phyloP scores from a whole-genome alignment of 345 rosid genomes.

The Balakata baccata region DNA sequence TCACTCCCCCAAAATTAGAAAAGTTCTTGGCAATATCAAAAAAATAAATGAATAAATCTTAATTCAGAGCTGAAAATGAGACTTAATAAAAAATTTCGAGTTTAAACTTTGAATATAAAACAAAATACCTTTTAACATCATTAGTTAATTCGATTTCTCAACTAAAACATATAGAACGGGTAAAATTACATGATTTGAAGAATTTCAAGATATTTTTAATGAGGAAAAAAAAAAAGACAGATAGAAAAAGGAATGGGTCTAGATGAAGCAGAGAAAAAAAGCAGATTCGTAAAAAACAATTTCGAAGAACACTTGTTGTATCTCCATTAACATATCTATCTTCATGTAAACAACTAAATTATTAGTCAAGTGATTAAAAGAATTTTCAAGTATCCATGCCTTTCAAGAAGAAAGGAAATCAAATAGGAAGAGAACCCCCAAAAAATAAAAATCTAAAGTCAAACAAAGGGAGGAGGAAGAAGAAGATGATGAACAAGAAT shows the following conservation, averaged over 20 bases:
- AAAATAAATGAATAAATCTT: too few species aligned
- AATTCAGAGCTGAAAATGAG: too few species aligned
- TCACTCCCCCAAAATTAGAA: too few species aligned
- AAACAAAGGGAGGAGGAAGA: neutral
- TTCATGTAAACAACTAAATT: conserved; percentile 21
- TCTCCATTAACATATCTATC: conserved; percentile 22
- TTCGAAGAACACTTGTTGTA: neutral
- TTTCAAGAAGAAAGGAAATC: conserved; percentile 34
- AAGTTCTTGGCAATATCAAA: too few species aligned
- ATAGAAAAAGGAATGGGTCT: neutral
- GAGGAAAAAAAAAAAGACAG: neutral
- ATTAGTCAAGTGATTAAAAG: conserved; percentile 28
- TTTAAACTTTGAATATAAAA: too few species aligned
- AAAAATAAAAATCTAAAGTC: neutral
- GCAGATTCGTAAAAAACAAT: neutral
- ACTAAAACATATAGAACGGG: too few species aligned
- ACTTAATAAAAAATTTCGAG: too few species aligned
- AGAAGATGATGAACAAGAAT: neutral
- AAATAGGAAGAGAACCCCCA: neutral
- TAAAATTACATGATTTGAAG: neutral
- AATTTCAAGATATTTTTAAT: neutral
- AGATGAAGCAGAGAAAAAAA: neutral
- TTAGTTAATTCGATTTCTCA: too few species aligned
- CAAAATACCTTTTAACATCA: too few species aligned
- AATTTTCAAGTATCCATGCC: conserved; percentile 32